A percentile compares a stretch with the other conserved stretches of the same genome.
Conservation (phyloP, 495 filamentous ascomycete genomes). For the Hyphodiscus hymeniophilus region DNA sequence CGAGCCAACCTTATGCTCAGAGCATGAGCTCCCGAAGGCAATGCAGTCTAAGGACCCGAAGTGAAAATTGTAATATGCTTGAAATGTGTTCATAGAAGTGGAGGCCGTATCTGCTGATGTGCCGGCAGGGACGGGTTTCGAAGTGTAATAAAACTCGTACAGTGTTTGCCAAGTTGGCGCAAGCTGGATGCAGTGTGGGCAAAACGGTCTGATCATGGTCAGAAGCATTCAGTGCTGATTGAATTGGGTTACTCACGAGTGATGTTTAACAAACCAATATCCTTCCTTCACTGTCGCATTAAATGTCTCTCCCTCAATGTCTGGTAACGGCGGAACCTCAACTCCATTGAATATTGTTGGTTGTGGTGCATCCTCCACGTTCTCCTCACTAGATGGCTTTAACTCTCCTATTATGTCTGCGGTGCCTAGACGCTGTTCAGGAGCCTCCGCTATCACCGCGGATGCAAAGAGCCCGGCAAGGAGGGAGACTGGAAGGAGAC, state of each 20-base stretch:
- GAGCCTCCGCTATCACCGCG: slow-evolving; percentile 12
- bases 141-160: slow-evolving; percentile 95
- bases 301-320: slow-evolving; percentile 46
- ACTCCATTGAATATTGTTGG: slow-evolving; percentile 73
- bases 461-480: slow-evolving; percentile 15
- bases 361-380: slow-evolving; percentile 12
- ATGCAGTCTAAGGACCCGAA: slow-evolving; percentile 82
- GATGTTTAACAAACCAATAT: slow-evolving; percentile 70
- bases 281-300: slow-evolving; percentile 52
- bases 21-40: slow-evolving; percentile 68
- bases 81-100: slow-evolving; percentile 33
- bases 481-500: slow-evolving; percentile 17
- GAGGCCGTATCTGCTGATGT: slow-evolving; percentile 7
- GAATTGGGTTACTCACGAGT: slow-evolving; percentile 51
- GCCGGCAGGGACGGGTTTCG: slow-evolving; percentile 46
- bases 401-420: background rate
- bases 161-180: slow-evolving; percentile 87
- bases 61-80: slow-evolving; percentile 80
- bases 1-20: slow-evolving; percentile 48
- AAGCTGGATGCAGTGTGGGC: slow-evolving; percentile 69
- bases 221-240: slow-evolving; percentile 1
- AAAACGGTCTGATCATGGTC: slow-evolving; percentile 38
- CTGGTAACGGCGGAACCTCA: slow-evolving; percentile 64
- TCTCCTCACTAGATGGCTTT: slow-evolving; percentile 13
- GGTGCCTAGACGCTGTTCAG: background rate